phyloP scores from a whole-genome alignment of 2,329 filamentous ascomycete species.

The Talaromyces sp. region DNA sequence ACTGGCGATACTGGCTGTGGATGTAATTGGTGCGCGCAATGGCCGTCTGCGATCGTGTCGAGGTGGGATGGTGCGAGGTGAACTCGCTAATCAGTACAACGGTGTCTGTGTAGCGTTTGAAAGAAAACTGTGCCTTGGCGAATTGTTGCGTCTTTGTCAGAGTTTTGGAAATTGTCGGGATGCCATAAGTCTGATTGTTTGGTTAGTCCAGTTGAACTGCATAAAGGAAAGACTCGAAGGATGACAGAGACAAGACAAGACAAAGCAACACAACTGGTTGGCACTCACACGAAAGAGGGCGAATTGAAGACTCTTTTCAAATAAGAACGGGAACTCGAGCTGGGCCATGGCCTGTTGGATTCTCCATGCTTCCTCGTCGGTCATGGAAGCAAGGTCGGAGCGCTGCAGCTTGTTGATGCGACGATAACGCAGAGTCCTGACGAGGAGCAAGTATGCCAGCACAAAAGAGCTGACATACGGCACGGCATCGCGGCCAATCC shows the following conservation, averaged over 20 bases:
- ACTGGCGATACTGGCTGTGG: constrained; percentile 51
- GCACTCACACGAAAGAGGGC: constrained; percentile 51
- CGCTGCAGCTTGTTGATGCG: constrained; percentile 32
- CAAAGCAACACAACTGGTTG: neutral
- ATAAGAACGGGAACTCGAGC: constrained; percentile 52
- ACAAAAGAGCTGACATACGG: neutral
- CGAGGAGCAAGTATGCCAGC: constrained; percentile 12
- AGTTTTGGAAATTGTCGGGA: constrained; percentile 48
- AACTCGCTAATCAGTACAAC: constrained; percentile 46
- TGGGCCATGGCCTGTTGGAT: constrained; percentile 43
- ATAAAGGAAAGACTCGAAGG: neutral
- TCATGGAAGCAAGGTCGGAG: constrained; percentile 48
- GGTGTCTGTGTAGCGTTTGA: constrained; percentile 51
- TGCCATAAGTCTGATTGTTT: constrained; percentile 47
- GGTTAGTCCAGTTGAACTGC: neutral
- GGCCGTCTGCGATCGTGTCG: constrained; percentile 43
- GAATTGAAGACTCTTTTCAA: constrained; percentile 49
- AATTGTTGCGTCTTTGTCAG: constrained; percentile 48
- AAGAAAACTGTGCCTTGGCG: constrained; percentile 38
- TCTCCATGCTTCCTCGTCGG: constrained; percentile 45
- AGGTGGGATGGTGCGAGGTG: constrained; percentile 37
- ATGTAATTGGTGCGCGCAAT: constrained; percentile 61
- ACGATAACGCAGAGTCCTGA: constrained; percentile 24
- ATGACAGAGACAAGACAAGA: neutral
- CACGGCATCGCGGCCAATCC: neutral